Conservation (phyloP, 1,284 basidiomycete genomes). For the Moniliella sp. region DNA sequence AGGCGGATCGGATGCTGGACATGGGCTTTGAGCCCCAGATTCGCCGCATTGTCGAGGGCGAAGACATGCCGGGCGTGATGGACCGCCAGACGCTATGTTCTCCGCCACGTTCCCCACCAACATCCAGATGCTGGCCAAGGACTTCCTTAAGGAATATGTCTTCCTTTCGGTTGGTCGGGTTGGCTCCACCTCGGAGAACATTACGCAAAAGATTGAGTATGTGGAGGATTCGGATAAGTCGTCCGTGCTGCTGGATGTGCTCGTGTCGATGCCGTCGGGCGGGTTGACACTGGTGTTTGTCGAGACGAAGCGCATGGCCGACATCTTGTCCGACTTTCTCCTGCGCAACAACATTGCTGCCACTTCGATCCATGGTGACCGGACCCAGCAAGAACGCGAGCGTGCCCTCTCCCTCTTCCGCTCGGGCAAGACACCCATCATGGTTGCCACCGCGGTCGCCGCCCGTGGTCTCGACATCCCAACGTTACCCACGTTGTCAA, state of each 20-base stretch:
- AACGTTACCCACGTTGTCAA: constrained; percentile 97
- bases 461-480: constrained; percentile 95
- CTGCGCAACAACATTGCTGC: constrained; percentile 58
- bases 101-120: constrained; percentile 96
- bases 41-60: constrained; percentile 84
- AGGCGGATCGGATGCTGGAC: constrained; percentile 98
- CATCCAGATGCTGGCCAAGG: constrained; percentile 85
- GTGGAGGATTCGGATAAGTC: constrained; percentile 94
- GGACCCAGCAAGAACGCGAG: constrained; percentile 92
- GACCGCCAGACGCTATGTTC: constrained; percentile 99
- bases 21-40: constrained; percentile 99
- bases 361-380: constrained; percentile 93
- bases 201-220: constrained; percentile 92
- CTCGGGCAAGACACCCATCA: constrained; percentile 73
- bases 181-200: constrained; percentile 97
- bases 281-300: constrained; percentile 91
- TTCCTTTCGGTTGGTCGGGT: constrained; percentile 96
- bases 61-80: constrained; percentile 82
- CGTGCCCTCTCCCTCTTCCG: constrained; percentile 84
- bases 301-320: constrained; percentile 98
- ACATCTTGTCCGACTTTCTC: constrained; percentile 89
- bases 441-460: constrained; percentile 93
- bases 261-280: constrained; percentile 50
- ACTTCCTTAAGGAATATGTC: constrained; percentile 63
- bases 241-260: constrained; percentile 79